These are phyloP conservation scores for Erysimum cheiranthoides DNA, from an alignment of 345 rosid genomes.

Conservation along the genomic window DNA sequence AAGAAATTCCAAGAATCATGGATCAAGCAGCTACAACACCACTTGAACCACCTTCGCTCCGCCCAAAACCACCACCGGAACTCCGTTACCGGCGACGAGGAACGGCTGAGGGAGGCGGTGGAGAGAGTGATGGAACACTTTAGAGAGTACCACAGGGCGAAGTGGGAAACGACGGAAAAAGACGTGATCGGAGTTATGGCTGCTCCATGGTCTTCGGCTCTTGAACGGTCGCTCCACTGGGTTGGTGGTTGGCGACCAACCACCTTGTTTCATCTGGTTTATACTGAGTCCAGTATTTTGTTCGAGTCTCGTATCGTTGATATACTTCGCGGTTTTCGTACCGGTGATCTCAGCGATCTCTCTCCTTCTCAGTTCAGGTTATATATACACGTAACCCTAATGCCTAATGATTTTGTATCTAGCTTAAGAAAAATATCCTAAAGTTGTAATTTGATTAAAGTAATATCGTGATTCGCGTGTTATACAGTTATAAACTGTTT, in stretches of 20 bases:
- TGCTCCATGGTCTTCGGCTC: slow-evolving; percentile 78
- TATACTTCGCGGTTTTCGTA: slow-evolving; percentile 65
- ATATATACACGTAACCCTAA: not conserved
- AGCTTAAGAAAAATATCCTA: too few relatives aligned
- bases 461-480: not conserved
- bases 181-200: slow-evolving; percentile 64
- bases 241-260: slow-evolving; percentile 85
- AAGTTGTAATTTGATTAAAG: not conserved
- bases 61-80: slow-evolving; percentile 51
- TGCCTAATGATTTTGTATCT: not conserved
- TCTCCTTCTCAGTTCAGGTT: slow-evolving; percentile 82
- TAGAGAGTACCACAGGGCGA: slow-evolving; percentile 60
- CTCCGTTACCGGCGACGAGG: slow-evolving; percentile 30
- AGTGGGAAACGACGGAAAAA: slow-evolving; percentile 53
- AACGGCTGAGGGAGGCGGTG: slow-evolving; percentile 51
- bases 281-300: slow-evolving; percentile 76
- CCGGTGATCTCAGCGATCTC: slow-evolving; percentile 86
- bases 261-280: slow-evolving; percentile 77
- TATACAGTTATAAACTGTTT: slow-evolving; percentile 2
- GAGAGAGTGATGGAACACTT: slow-evolving; percentile 58
- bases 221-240: slow-evolving; percentile 91
- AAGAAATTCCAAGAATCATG: slow-evolving; percentile 61
- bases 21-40: slow-evolving; percentile 62
- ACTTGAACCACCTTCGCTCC: slow-evolving; percentile 57
- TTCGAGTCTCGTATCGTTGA: slow-evolving; percentile 80